Base-by-base conservation (phyloP, 768 basidiomycete species). In the Chalciporus sphaerocephalus region DNA sequence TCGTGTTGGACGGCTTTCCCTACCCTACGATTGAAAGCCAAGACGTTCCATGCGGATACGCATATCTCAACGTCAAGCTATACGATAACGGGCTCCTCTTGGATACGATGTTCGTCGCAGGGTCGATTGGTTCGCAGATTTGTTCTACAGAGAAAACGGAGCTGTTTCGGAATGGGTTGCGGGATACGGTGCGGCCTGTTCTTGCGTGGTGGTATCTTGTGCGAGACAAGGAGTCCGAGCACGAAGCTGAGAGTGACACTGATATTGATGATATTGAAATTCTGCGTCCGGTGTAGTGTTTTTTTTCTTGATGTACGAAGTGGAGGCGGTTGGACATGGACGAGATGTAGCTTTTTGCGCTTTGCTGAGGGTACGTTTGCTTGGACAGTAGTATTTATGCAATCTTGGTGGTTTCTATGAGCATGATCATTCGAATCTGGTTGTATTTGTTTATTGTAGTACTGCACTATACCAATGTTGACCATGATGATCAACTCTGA, bases 151-250 rank as follows among this genome's bases (percentile, higher is more conserved):
- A 56, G 38, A 64, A 62, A 47, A 54, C 57, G 12, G 54, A 64
- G 33, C 32, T 61, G 40, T 65, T 61, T 44, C 46, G 58, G 24
- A 58, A 59, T 16, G 67, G 65, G n/a, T 33, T 56, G 44, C 50
- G 64, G 46, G 67, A 68, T 38, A 69, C 58, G 3, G 57, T 62
- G 21, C 51, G 53, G 35, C 60, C 65, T 1, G 47, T 69, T n/a
- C 49, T 53, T 17, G 66, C 55, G 7, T 68, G 64, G 65, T 68
- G 66, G 66, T 54, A 60, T 40, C 55, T 68, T 25, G 23, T 53
- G 22, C 42, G 33, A 34, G 21, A 41, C 10, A 18, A 25, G 23
- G 13, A 28, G 27, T 23, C 48, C 1, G 38, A 34, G 17, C 38
- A 35, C 2, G 47, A 35, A 5, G 34, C n/a, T n/a, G 42, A 25